These are phyloP conservation scores for Cyberlindnera maritima DNA, from an alignment of 805 yeast species.

Conservation along the genomic window DNA sequence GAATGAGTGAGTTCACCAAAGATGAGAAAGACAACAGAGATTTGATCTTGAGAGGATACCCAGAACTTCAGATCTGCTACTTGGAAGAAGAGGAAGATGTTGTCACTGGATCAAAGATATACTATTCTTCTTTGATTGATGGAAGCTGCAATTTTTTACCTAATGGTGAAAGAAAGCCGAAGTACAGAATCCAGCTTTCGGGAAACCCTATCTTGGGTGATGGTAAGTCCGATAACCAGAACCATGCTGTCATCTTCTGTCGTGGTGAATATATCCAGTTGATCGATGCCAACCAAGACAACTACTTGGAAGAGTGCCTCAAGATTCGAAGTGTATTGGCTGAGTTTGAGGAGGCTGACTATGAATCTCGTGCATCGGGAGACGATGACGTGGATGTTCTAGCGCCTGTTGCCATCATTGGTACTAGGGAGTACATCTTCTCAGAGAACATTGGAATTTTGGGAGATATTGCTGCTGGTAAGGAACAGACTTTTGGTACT, in stretches of 20 bases:
- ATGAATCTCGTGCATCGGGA: neutral
- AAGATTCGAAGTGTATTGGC: constrained; percentile 69
- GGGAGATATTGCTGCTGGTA: constrained; percentile 89
- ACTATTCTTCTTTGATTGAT: constrained; percentile 67
- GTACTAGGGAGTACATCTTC: constrained; percentile 88
- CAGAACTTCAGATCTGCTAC: constrained; percentile 63
- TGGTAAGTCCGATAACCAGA: constrained; percentile 83
- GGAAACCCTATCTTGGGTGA: constrained; percentile 85
- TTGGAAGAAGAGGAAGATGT: constrained; percentile 48
- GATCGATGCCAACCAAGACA: constrained; percentile 83
- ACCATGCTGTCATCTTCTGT: constrained; percentile 68
- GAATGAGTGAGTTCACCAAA: constrained; percentile 48
- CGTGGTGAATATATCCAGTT: constrained; percentile 81
- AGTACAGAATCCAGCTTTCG: constrained; percentile 61
- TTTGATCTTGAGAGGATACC: constrained; percentile 59
- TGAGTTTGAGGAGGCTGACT: constrained; percentile 62
- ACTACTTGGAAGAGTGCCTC: constrained; percentile 77
- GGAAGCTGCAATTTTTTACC: constrained; percentile 61
- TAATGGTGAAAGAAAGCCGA: constrained; percentile 57
- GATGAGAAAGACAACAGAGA: constrained; percentile 61
- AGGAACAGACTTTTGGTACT: constrained; percentile 86
- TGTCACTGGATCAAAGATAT: constrained; percentile 39
- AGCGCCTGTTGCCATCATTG: constrained; percentile 74
- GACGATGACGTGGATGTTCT: constrained; percentile 43
- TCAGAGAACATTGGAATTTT: constrained; percentile 79